phyloP scores from a whole-genome alignment of 371 early-diverging fungal species.

The Saksenaea vasiformis region DNA sequence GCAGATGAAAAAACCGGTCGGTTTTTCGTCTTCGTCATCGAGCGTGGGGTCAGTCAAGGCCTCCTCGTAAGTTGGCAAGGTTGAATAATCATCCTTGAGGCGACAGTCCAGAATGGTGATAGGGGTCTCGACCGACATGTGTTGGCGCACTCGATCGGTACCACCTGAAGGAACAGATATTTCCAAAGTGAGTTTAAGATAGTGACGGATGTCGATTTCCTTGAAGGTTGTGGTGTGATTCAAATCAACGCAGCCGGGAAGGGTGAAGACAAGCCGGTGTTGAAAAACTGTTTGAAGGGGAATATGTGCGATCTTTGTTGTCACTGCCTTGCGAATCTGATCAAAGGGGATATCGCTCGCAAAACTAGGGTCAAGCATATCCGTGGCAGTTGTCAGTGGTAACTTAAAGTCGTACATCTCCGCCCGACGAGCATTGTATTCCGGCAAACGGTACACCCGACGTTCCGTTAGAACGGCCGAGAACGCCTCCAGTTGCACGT shows the following conservation, averaged over 20 bases:
- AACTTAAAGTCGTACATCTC: conserved; percentile 32
- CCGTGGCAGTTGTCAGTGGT: conserved; percentile 11
- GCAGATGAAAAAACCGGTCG: conserved; percentile 39
- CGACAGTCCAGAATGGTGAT: conserved; percentile 40
- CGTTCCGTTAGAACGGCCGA: conserved; percentile 31
- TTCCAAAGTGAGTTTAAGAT: conserved; percentile 28
- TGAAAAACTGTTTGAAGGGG: conserved; percentile 25
- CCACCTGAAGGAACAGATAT: conserved; percentile 2
- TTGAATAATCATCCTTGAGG: conserved; percentile 34
- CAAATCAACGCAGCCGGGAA: conserved; percentile 31
- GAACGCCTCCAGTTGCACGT: conserved; percentile 29
- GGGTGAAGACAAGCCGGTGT: conserved; percentile 23
- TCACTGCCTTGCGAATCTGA: conserved; percentile 23
- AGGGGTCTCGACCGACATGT: conserved; percentile 28
- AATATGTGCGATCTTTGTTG: conserved; percentile 33
- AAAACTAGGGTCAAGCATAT: conserved; percentile 18
- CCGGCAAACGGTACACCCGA: conserved; percentile 29
- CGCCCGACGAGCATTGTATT: conserved; percentile 26
- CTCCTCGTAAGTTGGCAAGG: conserved; percentile 23
- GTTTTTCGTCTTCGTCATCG: conserved; percentile 2
- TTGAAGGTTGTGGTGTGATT: conserved; percentile 33
- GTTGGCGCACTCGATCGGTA: not conserved
- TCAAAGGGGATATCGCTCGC: conserved; percentile 13
- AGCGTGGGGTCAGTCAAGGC: not conserved
- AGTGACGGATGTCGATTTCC: conserved; percentile 30